Conservation (phyloP, 768 basidiomycete genomes). For the Amanita phalloides region DNA sequence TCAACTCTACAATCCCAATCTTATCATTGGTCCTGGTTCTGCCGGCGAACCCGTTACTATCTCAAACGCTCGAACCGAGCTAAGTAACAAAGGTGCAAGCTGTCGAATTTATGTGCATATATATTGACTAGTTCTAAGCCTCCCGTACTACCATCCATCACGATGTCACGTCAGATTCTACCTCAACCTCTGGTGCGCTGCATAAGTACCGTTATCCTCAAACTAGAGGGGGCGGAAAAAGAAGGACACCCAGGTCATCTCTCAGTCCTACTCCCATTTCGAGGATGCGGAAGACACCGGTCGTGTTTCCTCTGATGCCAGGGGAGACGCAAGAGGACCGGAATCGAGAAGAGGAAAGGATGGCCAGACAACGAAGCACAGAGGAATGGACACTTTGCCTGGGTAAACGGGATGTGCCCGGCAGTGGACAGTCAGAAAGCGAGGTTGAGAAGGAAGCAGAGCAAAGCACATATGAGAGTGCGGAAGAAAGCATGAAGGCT, state of each 20-base stretch:
- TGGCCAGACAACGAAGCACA: neutral
- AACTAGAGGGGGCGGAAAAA: neutral
- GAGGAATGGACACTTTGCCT: constrained; percentile 6
- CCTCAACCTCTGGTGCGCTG: neutral
- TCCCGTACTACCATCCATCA: neutral
- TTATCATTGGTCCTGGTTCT: constrained; percentile 1
- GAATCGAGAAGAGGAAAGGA: neutral
- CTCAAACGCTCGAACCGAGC: neutral
- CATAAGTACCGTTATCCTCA: neutral
- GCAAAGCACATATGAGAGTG: neutral
- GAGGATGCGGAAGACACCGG: constrained; percentile 3
- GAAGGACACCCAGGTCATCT: neutral
- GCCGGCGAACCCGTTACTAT: neutral
- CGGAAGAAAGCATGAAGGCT: neutral
- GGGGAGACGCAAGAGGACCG: constrained; percentile 1
- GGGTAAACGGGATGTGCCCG: neutral
- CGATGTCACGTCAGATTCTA: neutral
- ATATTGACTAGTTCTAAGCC: neutral
- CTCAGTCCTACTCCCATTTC: constrained; percentile 4
- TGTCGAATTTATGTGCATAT: neutral
- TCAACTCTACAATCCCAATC: constrained; percentile 2
- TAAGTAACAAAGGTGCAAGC: neutral
- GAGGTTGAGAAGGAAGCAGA: neutral
- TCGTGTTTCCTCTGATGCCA: constrained; percentile 4
- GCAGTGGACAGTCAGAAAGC: neutral